Evolutionary conservation across 768 basidiomycete genomes (phyloP).

Genomic region (Sporobolomyces pararoseus): DNA sequence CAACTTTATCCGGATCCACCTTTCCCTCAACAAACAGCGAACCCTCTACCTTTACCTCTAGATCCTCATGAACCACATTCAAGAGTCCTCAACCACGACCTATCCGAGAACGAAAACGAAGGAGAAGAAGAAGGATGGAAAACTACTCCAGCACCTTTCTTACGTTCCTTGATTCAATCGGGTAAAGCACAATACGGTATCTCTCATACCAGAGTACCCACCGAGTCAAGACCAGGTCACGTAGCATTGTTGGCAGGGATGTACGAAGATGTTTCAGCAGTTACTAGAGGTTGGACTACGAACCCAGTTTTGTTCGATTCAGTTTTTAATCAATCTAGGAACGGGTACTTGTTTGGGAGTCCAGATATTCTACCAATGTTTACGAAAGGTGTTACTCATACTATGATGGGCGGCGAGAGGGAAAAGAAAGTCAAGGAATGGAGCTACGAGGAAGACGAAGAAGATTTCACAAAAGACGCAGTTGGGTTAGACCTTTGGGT

Average conservation of each 20-base stretch:
- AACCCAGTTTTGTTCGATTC: slow-evolving; percentile 72
- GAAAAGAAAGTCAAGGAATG: slow-evolving; percentile 68
- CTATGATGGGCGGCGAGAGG: slow-evolving; percentile 63
- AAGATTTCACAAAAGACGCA: slow-evolving; percentile 84
- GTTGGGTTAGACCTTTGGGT: slow-evolving; percentile 75
- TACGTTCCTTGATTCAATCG: slow-evolving; percentile 62
- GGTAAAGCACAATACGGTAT: slow-evolving; percentile 72
- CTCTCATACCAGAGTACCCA: slow-evolving; percentile 80
- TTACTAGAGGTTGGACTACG: slow-evolving; percentile 60
- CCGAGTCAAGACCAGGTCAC: slow-evolving; percentile 81
- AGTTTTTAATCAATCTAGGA: slow-evolving; percentile 74
- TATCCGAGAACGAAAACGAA: too few species aligned
- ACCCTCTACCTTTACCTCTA: neutral
- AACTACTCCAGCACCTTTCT: slow-evolving; percentile 60
- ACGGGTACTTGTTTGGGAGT: slow-evolving; percentile 77
- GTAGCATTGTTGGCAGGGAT: slow-evolving; percentile 86
- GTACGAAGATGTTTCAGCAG: slow-evolving; percentile 86
- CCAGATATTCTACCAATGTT: slow-evolving; percentile 90
- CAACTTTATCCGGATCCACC: slow-evolving; percentile 60
- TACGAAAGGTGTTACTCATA: too few species aligned
- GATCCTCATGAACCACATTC: neutral
- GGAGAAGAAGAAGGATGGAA: neutral
- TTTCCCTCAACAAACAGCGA: slow-evolving; percentile 53
- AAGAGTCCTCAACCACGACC: neutral
- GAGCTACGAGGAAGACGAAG: slow-evolving; percentile 70